Evolutionary conservation across 2,329 filamentous ascomycete genomes (phyloP), one percentile per base, ranked within the genome.

Genomic region (Claviceps sp.): DNA sequence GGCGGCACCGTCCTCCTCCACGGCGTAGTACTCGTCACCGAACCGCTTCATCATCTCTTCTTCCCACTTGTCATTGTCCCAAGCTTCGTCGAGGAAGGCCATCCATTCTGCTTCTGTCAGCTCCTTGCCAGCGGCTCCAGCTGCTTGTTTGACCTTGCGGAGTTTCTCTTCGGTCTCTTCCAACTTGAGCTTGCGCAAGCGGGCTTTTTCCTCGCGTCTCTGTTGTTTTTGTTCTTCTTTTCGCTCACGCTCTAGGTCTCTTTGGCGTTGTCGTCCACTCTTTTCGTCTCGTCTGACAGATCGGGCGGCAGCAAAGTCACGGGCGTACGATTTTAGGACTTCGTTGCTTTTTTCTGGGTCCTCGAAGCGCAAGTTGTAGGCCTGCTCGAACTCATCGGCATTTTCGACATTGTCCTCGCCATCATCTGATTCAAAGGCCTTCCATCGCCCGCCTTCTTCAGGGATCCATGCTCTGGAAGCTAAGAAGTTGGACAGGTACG

Each of bases 351-450:
- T 89, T 54, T 78, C 78, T 0, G 93, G 89, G 60, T 97, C 87
- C 65, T 98, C 93, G 62, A 98, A 98, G 37, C 93, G 85, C 69
- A 96, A 71, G 70, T 98, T 98, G 71, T 95, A 98, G 4, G 90
- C 90, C 57, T 86, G 78, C 69, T 98, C 93, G 61, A 91, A 95
- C 54, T 85, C 81, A 45, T 97, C 91, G 26, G 90, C 90, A 34
- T 86, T 82, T 47, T 88, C 75, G 3, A 34, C 29, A 11, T 76
- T 88, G 2, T 76, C 88, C 49, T 95, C 88, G 57, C 93, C 90
- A 0, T 96, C 89, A 59, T 98, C 93, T 0, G 89, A 95, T 63
- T 96, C 88, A 52, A 98, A 86, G 0, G 90, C 86, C 59, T 90
- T 76, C 68, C 87, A 89, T 43, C 78, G 77, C 22, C 79, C 74